phyloP scores from a whole-genome alignment of 495 filamentous ascomycete species.

The Penicillium steckii region DNA sequence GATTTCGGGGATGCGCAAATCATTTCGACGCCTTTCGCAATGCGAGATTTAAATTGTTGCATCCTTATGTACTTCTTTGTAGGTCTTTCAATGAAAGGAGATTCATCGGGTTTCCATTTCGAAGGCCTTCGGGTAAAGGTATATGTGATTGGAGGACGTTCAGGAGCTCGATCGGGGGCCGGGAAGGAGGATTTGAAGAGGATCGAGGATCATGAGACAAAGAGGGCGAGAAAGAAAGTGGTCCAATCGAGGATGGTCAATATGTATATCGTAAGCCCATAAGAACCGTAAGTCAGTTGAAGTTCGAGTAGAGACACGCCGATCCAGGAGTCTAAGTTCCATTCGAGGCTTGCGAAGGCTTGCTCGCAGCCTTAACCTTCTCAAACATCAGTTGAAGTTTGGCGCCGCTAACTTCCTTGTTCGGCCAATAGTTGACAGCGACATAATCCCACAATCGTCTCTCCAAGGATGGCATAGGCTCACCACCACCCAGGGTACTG shows the following conservation, averaged over 20 bases:
- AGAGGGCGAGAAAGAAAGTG: neutral
- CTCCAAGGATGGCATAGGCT: slow-evolving; percentile 40
- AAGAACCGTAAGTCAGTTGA: slow-evolving; percentile 1
- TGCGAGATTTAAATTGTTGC: slow-evolving; percentile 25
- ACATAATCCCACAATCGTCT: slow-evolving; percentile 50
- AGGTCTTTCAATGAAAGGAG: slow-evolving; percentile 11
- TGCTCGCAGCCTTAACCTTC: slow-evolving; percentile 39
- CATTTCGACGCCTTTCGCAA: slow-evolving; percentile 29
- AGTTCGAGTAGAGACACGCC: neutral
- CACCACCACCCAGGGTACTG: slow-evolving; percentile 32
- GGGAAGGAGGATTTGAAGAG: neutral
- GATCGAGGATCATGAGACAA: neutral
- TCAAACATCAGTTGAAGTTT: slow-evolving; percentile 51
- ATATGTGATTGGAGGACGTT: neutral
- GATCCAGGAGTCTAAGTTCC: slow-evolving; percentile 16
- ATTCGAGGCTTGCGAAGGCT: slow-evolving; percentile 30
- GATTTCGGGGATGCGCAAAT: slow-evolving; percentile 5
- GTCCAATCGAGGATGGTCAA: slow-evolving; percentile 9
- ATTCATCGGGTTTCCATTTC: slow-evolving; percentile 9
- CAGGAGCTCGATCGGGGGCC: neutral
- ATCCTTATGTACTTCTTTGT: slow-evolving; percentile 24
- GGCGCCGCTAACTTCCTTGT: slow-evolving; percentile 42
- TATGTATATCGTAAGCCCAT: slow-evolving; percentile 15
- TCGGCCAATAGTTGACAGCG: slow-evolving; percentile 49
- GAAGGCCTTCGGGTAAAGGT: neutral